A percentile compares a stretch with the other conserved stretches of the same genome.
These are phyloP conservation scores for Fusarium xylarioides DNA, from an alignment of 2,329 filamentous ascomycete species.

Conservation along the genomic window DNA sequence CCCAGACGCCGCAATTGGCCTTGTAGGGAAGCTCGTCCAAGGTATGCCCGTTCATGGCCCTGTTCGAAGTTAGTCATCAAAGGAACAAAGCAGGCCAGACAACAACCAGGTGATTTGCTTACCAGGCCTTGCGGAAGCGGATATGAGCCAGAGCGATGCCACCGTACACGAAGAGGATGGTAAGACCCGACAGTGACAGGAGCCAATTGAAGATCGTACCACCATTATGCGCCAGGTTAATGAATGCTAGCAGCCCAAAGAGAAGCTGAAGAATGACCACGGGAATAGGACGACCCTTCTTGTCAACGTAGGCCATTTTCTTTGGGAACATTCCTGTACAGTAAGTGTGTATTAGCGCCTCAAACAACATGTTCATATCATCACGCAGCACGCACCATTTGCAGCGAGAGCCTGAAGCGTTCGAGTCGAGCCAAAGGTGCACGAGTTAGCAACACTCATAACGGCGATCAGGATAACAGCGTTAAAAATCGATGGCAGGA, in stretches of 20 bases:
- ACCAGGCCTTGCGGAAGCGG: neutral
- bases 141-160: neutral
- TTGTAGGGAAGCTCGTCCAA: neutral
- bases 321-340: neutral
- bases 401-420: neutral
- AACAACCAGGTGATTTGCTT: neutral
- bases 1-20: neutral
- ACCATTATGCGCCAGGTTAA: neutral
- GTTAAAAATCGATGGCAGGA: neutral
- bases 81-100: neutral
- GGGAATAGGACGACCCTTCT: neutral
- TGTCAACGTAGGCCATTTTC: neutral
- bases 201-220: neutral
- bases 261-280: neutral
- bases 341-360: neutral
- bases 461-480: neutral
- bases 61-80: neutral
- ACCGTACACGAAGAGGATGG: neutral
- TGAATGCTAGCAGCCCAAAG: neutral
- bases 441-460: neutral
- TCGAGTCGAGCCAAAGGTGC: neutral
- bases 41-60: neutral
- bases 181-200: neutral
- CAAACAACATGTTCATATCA: neutral
- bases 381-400: neutral